Evolutionary conservation across 768 basidiomycete species (phyloP).

Genomic region (Grammothele lineata): DNA sequence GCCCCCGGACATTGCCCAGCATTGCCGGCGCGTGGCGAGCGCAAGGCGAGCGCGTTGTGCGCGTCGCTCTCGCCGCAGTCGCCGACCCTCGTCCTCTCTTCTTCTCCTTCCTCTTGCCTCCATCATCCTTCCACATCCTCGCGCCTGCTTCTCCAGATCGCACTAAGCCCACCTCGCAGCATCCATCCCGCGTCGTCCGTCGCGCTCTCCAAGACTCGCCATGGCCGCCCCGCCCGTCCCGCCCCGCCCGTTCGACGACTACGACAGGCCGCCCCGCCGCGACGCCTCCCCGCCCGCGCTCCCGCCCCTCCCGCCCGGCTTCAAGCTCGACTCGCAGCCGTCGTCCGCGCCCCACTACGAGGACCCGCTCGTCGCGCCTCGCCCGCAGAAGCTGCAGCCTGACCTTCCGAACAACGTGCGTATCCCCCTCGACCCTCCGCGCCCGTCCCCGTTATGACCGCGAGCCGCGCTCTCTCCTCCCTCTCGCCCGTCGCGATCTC

Average conservation of each 20-base stretch:
- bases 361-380: conserved; percentile 58
- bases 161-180: too few species aligned
- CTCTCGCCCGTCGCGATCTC: conserved; percentile 18
- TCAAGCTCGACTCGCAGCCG: conserved; percentile 23
- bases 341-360: conserved; percentile 47
- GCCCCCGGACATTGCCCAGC: too few species aligned
- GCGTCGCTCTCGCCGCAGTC: too few species aligned
- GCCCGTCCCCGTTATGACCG: conserved; percentile 1
- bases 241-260: conserved; percentile 22
- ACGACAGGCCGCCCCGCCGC: conserved; percentile 11
- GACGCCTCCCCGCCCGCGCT: conserved; percentile 38
- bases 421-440: too few species aligned
- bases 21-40: too few species aligned
- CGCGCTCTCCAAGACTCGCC: not conserved
- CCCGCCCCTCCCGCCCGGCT: conserved; percentile 45
- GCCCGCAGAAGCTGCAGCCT: conserved; percentile 60
- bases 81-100: too few species aligned
- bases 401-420: conserved; percentile 59
- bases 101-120: too few species aligned
- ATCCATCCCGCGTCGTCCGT: too few species aligned
- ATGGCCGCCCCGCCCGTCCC: conserved; percentile 26
- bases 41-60: too few species aligned
- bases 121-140: too few species aligned
- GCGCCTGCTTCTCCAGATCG: too few species aligned
- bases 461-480: conserved; percentile 11